A percentile compares a stretch with the other conserved stretches of the same genome.
Conservation (phyloP, 228 moss, liverwort and hornwort genomes). For the Sphagnum magellanicum region DNA sequence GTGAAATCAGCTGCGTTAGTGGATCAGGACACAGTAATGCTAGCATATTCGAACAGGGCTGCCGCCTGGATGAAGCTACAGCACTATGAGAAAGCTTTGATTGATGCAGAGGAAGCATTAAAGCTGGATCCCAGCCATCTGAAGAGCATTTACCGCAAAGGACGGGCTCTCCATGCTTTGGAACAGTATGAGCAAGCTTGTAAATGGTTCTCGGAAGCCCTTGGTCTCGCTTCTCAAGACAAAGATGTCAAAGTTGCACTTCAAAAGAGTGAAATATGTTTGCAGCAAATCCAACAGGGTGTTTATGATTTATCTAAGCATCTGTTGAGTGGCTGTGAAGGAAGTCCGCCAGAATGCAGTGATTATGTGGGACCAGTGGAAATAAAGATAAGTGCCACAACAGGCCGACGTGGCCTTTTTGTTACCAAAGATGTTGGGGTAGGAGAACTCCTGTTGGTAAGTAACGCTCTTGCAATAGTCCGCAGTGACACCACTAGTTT, state of each 20-base stretch:
- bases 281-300: slow-evolving; percentile 56
- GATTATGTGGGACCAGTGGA: slow-evolving; percentile 54
- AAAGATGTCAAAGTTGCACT: slow-evolving; percentile 49
- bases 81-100: slow-evolving; percentile 56
- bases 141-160: slow-evolving; percentile 71
- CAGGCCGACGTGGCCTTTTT: slow-evolving; percentile 45
- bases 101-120: slow-evolving; percentile 68
- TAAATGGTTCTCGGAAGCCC: slow-evolving; percentile 42
- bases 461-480: slow-evolving; percentile 51
- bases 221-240: slow-evolving; percentile 31
- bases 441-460: slow-evolving; percentile 45
- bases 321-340: slow-evolving; percentile 22
- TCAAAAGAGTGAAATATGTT: slow-evolving; percentile 55
- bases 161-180: slow-evolving; percentile 60
- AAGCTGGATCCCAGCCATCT: slow-evolving; percentile 51
- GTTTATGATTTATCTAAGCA: slow-evolving; percentile 56
- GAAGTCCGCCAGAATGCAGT: slow-evolving; percentile 24
- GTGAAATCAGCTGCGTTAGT: slow-evolving; percentile 14
- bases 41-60: slow-evolving; percentile 74
- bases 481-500: slow-evolving; percentile 34
- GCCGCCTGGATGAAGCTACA: slow-evolving; percentile 52
- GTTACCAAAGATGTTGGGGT: slow-evolving; percentile 38
- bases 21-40: slow-evolving; percentile 53
- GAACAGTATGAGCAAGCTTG: slow-evolving; percentile 63
- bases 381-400: slow-evolving; percentile 30